phyloP scores from a whole-genome alignment of 768 basidiomycete genomes.

The Galerina sulciceps region DNA sequence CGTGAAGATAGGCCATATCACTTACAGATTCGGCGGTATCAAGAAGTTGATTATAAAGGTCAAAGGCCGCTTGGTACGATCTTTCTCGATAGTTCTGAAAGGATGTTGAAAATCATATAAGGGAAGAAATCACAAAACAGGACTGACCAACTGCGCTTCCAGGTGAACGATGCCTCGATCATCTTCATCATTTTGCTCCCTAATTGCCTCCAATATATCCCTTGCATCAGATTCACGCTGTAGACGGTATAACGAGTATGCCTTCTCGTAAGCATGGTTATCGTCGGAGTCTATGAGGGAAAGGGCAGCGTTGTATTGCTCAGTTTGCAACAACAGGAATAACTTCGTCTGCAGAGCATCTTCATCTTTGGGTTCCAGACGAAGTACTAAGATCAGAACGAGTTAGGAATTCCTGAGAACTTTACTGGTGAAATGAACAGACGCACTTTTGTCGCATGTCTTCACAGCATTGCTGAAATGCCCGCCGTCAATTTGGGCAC shows the following conservation, averaged over 20 bases:
- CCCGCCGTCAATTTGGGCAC: slow-evolving; percentile 89
- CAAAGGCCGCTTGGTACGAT: slow-evolving; percentile 71
- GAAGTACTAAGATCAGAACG: slow-evolving; percentile 57
- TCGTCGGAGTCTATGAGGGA: slow-evolving; percentile 49
- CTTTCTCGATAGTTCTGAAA: slow-evolving; percentile 78
- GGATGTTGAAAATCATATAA: neutral
- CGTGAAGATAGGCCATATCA: slow-evolving; percentile 14
- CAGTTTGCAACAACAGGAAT: slow-evolving; percentile 87
- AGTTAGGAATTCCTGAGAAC: slow-evolving; percentile 5
- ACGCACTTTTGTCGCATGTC: slow-evolving; percentile 90
- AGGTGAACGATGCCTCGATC: slow-evolving; percentile 76
- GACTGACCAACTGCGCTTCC: slow-evolving; percentile 84
- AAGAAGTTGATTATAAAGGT: slow-evolving; percentile 81
- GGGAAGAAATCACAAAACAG: neutral
- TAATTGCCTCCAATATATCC: slow-evolving; percentile 52
- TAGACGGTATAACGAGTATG: slow-evolving; percentile 87
- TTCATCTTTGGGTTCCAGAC: slow-evolving; percentile 64
- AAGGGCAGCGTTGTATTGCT: slow-evolving; percentile 76
- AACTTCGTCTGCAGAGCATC: slow-evolving; percentile 84
- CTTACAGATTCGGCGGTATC: slow-evolving; percentile 79
- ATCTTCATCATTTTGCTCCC: slow-evolving; percentile 45
- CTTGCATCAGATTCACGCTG: slow-evolving; percentile 74
- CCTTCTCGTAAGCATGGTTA: slow-evolving; percentile 63
- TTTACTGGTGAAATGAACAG: slow-evolving; percentile 13
- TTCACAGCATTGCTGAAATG: slow-evolving; percentile 85